These are phyloP conservation scores for Endoconidiophora polonica DNA, from an alignment of 2,329 filamentous ascomycete species.

Conservation along the genomic window DNA sequence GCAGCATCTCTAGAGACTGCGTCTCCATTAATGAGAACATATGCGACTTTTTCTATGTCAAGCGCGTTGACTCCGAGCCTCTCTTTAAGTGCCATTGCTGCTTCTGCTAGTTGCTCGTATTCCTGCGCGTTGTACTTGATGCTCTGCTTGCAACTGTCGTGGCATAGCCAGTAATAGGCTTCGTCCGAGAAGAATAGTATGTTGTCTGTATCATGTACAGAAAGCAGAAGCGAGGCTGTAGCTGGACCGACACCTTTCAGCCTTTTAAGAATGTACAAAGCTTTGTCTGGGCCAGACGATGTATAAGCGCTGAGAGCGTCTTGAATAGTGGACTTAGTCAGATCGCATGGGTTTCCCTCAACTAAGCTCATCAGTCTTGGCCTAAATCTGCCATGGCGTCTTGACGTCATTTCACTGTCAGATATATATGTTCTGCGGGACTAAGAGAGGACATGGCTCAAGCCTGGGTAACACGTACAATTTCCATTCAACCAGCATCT, in stretches of 20 bases:
- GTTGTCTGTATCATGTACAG: slow-evolving; percentile 40
- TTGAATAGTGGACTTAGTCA: slow-evolving; percentile 31
- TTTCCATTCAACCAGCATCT: slow-evolving; percentile 52
- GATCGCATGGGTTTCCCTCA: slow-evolving; percentile 37
- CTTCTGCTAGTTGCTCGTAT: slow-evolving; percentile 39
- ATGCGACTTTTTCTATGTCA: slow-evolving; percentile 55
- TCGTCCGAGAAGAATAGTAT: slow-evolving; percentile 71
- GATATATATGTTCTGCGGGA: not conserved
- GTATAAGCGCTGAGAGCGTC: slow-evolving; percentile 34
- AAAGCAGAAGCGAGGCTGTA: slow-evolving; percentile 58
- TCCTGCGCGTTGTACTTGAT: slow-evolving; percentile 58
- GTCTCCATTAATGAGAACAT: slow-evolving; percentile 26
- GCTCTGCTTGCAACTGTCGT: slow-evolving; percentile 28
- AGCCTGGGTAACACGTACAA: slow-evolving; percentile 32
- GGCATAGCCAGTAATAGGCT: slow-evolving; percentile 54
- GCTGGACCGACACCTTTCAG: slow-evolving; percentile 67
- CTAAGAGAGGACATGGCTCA: not conserved
- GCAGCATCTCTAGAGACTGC: not conserved
- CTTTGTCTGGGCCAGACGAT: slow-evolving; percentile 24
- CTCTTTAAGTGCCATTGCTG: slow-evolving; percentile 26
- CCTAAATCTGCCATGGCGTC: slow-evolving; percentile 45
- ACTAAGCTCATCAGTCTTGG: slow-evolving; percentile 44
- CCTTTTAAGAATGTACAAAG: slow-evolving; percentile 37
- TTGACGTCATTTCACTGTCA: not conserved
- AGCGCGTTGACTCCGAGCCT: slow-evolving; percentile 39